These are phyloP conservation scores for Cryptosporidium meleagridis DNA, from an alignment of 169 alveolate species.

Conservation along the genomic window DNA sequence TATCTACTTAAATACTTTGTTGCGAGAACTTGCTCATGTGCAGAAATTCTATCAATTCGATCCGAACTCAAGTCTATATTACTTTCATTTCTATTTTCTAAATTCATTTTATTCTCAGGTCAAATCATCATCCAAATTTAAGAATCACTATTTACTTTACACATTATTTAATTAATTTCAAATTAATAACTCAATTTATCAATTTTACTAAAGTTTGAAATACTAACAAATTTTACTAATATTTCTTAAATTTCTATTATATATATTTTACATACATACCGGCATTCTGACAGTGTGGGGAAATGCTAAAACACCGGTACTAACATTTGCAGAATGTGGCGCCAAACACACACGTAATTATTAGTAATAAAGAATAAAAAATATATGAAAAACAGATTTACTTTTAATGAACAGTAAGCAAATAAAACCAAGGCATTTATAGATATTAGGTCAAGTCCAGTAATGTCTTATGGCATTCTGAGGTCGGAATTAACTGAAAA, in stretches of 20 bases:
- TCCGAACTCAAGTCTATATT: not conserved
- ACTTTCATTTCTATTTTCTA: not conserved
- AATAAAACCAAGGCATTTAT: not conserved
- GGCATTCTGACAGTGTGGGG: slow-evolving; percentile 15
- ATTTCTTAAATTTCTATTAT: not conserved
- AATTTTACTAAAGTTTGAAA: not conserved
- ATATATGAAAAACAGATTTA: not conserved
- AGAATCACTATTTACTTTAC: not conserved
- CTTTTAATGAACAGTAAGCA: not conserved
- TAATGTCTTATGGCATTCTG: not conserved
- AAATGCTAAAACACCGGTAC: slow-evolving; percentile 19
- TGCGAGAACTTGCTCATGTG: slow-evolving; percentile 60
- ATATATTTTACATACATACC: not conserved
- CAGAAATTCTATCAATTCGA: slow-evolving; percentile 25
- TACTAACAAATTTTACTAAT: not conserved
- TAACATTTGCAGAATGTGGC: not conserved
- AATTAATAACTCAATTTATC: not conserved
- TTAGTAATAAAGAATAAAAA: not conserved
- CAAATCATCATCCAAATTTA: not conserved
- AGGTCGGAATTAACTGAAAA: not conserved
- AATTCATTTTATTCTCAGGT: not conserved
- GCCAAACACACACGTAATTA: slow-evolving; percentile 15
- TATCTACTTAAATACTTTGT: slow-evolving; percentile 57
- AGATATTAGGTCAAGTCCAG: not conserved
- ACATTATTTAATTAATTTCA: no score